Percentiles rank a stretch among this genome's conserved stretches.
Conservation (phyloP, 2,329 filamentous ascomycete genomes). For the Botrytis fabae region DNA sequence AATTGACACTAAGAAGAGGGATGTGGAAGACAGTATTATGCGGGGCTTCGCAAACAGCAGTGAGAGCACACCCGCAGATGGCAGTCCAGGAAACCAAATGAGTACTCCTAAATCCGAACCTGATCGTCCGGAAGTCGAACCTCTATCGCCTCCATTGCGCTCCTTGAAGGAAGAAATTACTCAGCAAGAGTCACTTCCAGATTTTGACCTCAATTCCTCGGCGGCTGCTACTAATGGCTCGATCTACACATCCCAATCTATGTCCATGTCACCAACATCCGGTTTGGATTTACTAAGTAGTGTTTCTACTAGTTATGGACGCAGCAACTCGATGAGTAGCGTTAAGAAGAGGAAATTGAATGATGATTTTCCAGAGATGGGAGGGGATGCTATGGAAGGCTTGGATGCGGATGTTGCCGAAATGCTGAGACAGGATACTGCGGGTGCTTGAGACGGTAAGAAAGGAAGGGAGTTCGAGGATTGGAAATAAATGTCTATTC, state of each 20-base stretch:
- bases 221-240: conserved; percentile 26
- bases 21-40: conserved; percentile 91
- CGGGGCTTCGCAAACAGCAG: conserved; percentile 68
- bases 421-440: conserved; percentile 47
- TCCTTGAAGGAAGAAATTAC: conserved; percentile 39
- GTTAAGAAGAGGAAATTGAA: conserved; percentile 51
- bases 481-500: background rate
- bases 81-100: conserved; percentile 40
- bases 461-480: background rate
- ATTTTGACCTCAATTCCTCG: conserved; percentile 43
- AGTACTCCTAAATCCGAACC: conserved; percentile 56
- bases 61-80: conserved; percentile 49
- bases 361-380: conserved; percentile 49
- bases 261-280: conserved; percentile 33
- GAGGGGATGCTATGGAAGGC: conserved; percentile 53
- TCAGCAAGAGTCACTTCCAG: conserved; percentile 38
- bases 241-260: conserved; percentile 25
- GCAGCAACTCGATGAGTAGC: conserved; percentile 37
- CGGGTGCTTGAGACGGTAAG: background rate
- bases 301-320: conserved; percentile 40
- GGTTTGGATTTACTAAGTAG: conserved; percentile 44
- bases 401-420: conserved; percentile 63
- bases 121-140: conserved; percentile 79
- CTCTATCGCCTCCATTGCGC: conserved; percentile 76
- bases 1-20: conserved; percentile 79